A percentile compares a stretch with the other conserved stretches of the same genome.
These are phyloP conservation scores for Cardamine occulta DNA, from an alignment of 345 rosid species.

Conservation along the genomic window DNA sequence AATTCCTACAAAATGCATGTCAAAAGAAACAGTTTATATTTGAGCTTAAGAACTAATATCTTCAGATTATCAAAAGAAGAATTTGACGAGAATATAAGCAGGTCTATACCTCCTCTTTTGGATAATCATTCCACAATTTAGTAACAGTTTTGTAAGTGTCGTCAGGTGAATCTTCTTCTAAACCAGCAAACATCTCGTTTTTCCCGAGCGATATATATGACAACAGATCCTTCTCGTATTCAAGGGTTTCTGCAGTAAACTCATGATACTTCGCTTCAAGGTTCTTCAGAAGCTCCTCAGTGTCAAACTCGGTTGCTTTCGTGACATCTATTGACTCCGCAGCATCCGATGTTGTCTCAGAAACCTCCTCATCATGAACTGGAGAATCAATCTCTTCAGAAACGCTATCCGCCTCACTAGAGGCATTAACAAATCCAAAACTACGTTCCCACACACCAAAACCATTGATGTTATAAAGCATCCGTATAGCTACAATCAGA, in stretches of 20 bases:
- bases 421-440: conserved; percentile 18
- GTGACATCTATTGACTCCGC: conserved; percentile 28
- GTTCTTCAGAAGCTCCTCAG: conserved; percentile 54
- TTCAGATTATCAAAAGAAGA: neutral
- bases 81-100: neutral
- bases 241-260: conserved; percentile 20
- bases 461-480: conserved; percentile 65
- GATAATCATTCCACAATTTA: conserved; percentile 62
- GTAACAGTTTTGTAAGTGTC: conserved; percentile 50
- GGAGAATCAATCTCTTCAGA: conserved; percentile 35
- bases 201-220: conserved; percentile 60
- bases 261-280: conserved; percentile 52
- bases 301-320: conserved; percentile 40
- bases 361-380: conserved; percentile 32
- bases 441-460: conserved; percentile 68
- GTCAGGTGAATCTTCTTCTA: conserved; percentile 48
- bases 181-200: conserved; percentile 65
- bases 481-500: conserved; percentile 59
- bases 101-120: conserved; percentile 51
- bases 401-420: conserved; percentile 27
- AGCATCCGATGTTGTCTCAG: conserved; percentile 32
- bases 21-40: conserved; percentile 3
- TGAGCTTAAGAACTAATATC: neutral
- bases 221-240: conserved; percentile 53
- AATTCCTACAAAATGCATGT: conserved; percentile 8